These are phyloP conservation scores for Saxophila tyrrhenica DNA, from an alignment of 495 filamentous ascomycete genomes.

Conservation along the genomic window DNA sequence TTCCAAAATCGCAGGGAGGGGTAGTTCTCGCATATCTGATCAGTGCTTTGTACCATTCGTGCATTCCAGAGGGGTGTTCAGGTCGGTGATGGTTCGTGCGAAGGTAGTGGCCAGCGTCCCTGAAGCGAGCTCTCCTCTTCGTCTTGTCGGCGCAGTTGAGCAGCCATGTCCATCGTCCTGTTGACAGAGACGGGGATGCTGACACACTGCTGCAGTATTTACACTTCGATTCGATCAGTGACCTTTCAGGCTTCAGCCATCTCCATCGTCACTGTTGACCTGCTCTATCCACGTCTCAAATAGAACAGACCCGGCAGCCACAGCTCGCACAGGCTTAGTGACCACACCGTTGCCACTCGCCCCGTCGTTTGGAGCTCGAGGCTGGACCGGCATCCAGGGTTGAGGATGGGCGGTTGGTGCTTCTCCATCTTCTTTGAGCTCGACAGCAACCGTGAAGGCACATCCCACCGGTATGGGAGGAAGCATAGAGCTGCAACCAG, in stretches of 20 bases:
- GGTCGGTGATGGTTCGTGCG: too few relatives aligned
- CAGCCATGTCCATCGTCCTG: too few relatives aligned
- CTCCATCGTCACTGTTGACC: not conserved
- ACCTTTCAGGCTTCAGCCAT: not conserved
- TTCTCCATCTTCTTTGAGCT: slow-evolving; percentile 61
- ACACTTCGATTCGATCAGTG: too few relatives aligned
- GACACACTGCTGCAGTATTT: too few relatives aligned
- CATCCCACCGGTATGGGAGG: slow-evolving; percentile 59
- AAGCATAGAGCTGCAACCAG: slow-evolving; percentile 47
- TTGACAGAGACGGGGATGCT: too few relatives aligned
- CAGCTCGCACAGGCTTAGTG: slow-evolving; percentile 45
- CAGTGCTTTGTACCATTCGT: too few relatives aligned
- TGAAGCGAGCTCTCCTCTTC: too few relatives aligned
- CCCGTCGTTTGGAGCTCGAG: slow-evolving; percentile 22
- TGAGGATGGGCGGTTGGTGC: slow-evolving; percentile 68
- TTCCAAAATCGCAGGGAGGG: too few relatives aligned
- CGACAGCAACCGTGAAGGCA: slow-evolving; percentile 78
- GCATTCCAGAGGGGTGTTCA: too few relatives aligned
- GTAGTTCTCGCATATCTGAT: too few relatives aligned
- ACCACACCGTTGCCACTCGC: not conserved
- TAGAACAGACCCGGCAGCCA: slow-evolving; percentile 52
- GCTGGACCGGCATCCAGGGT: slow-evolving; percentile 53
- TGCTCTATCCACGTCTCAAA: slow-evolving; percentile 61
- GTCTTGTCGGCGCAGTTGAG: too few relatives aligned
- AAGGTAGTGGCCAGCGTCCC: too few relatives aligned